Percentiles rank a stretch among this genome's conserved stretches.
phyloP scores from a whole-genome alignment of 805 yeast genomes.

The Lipomyces starkeyi region DNA sequence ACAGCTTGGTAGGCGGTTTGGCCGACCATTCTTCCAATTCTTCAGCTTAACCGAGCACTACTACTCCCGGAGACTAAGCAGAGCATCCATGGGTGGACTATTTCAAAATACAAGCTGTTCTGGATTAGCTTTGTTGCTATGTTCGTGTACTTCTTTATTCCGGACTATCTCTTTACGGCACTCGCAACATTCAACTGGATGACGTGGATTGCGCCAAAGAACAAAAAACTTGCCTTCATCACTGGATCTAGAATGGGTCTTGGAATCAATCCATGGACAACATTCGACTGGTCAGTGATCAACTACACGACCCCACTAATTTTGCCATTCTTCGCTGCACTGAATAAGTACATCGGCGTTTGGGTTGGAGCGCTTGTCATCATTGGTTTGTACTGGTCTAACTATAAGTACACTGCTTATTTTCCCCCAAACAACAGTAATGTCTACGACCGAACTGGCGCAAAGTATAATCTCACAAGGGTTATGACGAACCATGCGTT shows the following conservation, averaged over 20 bases:
- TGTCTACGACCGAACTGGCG: constrained; percentile 26
- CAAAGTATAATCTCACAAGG: constrained; percentile 23
- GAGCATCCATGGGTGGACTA: constrained; percentile 59
- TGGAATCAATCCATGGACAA: constrained; percentile 67
- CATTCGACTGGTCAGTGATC: constrained; percentile 60
- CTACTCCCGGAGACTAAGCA: constrained; percentile 23
- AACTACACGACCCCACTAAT: constrained; percentile 25
- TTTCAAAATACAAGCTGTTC: constrained; percentile 59
- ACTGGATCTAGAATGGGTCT: constrained; percentile 68
- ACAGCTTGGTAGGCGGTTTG: constrained; percentile 55
- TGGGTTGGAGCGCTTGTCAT: constrained; percentile 19
- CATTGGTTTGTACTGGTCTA: constrained; percentile 20
- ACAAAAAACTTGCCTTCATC: constrained; percentile 64
- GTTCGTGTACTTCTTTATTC: constrained; percentile 62
- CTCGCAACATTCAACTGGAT: constrained; percentile 64
- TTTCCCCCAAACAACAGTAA: constrained; percentile 25
- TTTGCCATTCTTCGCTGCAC: constrained; percentile 26
- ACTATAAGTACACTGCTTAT: constrained; percentile 29
- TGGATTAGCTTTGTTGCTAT: constrained; percentile 49
- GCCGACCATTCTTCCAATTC: constrained; percentile 68
- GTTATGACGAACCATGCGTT: constrained; percentile 47
- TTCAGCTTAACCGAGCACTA: constrained; percentile 58
- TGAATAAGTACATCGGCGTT: constrained; percentile 22
- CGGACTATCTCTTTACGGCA: constrained; percentile 65
- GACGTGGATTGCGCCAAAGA: constrained; percentile 67